Evolutionary conservation across 257 asterid species (phyloP), one percentile per base, ranked within the genome.

Genomic region (Solanum chmielewskii): DNA sequence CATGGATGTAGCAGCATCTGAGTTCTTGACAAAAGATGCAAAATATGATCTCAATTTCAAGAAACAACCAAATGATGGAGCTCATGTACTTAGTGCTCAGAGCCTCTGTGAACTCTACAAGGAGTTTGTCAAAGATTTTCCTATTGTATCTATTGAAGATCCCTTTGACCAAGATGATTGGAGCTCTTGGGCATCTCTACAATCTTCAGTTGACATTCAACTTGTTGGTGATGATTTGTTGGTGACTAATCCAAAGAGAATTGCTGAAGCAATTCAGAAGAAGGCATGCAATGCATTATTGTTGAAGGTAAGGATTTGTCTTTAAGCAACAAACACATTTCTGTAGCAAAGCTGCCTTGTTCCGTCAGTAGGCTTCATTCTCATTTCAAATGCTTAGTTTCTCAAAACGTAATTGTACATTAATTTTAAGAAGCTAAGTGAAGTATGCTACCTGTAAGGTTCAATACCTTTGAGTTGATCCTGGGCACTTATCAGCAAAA

Each of bases 141-240:
- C 99, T 29, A 97, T 97, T 87, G 99, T 97, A 81, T 97, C 99
- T 1, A 97, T 97, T 66, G 99, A 97, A 91, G 99, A 97, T 87
- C 99, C 99, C 27, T 97, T 97, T 90, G 99, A 97, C 94, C 99
- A 97, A 91, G 99, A 97, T 88, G 99, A 97, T 78, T 97, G 99
- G 99, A 91, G 90, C 83, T 95, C 99, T 2, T 97, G 99, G 99
- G 92, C 98, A 60, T 90, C 96, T 23, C 93, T 97, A 77, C 98
- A 93, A 90, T 93, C 99, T 47, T 92, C 96, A 1, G 98, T 95
- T 88, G 96, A 87, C 75, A 95, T 97, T 86, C 99, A 97, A 89
- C 91, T 97, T 21, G 99, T 97, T 9, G 99, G 99, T 83, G 99
- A 97, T 83, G 99, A 95, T 88, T 92, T 97, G 91, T 86, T 95